Conservation (phyloP, 1,284 basidiomycete genomes). For the Rhodotorula mucilaginosa region DNA sequence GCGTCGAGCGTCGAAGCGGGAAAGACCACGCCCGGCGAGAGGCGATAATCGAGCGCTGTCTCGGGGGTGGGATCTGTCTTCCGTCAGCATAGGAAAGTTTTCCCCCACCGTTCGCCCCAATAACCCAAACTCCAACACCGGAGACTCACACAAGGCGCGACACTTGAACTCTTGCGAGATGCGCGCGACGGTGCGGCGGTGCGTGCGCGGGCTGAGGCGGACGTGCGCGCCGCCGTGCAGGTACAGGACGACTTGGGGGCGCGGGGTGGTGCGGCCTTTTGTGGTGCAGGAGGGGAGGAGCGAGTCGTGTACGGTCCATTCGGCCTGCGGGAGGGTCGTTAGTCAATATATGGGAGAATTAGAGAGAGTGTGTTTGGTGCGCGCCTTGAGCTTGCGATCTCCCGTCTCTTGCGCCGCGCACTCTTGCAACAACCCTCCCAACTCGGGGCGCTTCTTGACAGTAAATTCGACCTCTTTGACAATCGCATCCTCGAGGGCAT, state of each 20-base stretch:
- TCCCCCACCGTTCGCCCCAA: neutral
- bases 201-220: constrained; percentile 6
- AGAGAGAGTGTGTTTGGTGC: neutral
- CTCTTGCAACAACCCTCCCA: neutral
- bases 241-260: neutral
- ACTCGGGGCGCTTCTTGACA: neutral
- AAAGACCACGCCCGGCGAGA: constrained; percentile 37
- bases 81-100: neutral
- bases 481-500: neutral
- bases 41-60: constrained; percentile 38
- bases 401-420: neutral
- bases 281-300: neutral
- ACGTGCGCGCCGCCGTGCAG: constrained; percentile 11
- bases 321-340: constrained; percentile 13
- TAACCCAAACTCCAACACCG: neutral
- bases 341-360: neutral
- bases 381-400: constrained; percentile 10
- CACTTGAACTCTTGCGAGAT: constrained; percentile 1
- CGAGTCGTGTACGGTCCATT: constrained; percentile 26
- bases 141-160: neutral
- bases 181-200: neutral
- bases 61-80: neutral
- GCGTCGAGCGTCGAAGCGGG: constrained; percentile 52
- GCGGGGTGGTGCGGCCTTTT: neutral
- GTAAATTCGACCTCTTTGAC: neutral